A percentile compares a stretch with the other conserved stretches of the same genome.
phyloP scores from a whole-genome alignment of 805 yeast genomes.

The Vanderwaltozyma verrucispora region DNA sequence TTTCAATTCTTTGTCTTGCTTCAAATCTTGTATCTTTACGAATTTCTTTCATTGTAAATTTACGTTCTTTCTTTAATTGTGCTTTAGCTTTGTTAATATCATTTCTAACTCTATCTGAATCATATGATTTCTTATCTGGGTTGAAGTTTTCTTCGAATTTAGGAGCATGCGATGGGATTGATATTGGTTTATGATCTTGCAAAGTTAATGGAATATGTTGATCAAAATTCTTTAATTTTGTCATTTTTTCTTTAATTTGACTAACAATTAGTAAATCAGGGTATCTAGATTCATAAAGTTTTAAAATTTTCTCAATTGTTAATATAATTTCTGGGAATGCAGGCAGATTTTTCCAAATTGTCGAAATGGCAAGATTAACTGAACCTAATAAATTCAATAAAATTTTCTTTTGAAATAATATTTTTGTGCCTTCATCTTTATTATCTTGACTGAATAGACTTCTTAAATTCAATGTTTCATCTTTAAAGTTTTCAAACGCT shows the following conservation, averaged over 20 bases:
- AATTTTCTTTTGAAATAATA: conserved; percentile 9
- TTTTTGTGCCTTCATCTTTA: conserved; percentile 21
- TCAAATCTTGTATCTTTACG: conserved; percentile 82
- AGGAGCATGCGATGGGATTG: conserved; percentile 80
- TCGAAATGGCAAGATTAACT: conserved; percentile 24
- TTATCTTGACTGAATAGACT: conserved; percentile 2
- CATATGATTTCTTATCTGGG: conserved; percentile 89
- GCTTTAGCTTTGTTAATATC: conserved; percentile 76
- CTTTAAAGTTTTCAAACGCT: conserved; percentile 4
- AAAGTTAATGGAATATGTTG: conserved; percentile 63
- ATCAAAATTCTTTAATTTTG: conserved; percentile 40
- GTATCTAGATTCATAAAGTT: conserved; percentile 32
- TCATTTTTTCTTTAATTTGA: conserved; percentile 34
- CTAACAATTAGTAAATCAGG: conserved; percentile 26
- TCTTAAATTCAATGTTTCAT: conserved; percentile 13
- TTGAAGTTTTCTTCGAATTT: conserved; percentile 92
- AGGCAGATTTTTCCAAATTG: conserved; percentile 51
- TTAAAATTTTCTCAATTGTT: conserved; percentile 38
- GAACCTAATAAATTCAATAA: conserved; percentile 25
- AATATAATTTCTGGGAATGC: conserved; percentile 49
- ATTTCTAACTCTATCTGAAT: conserved; percentile 67
- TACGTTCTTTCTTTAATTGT: conserved; percentile 84
- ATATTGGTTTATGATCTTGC: conserved; percentile 75
- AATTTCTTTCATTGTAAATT: conserved; percentile 77
- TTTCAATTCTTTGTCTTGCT: conserved; percentile 74